phyloP scores from a whole-genome alignment of 371 early-diverging fungal genomes.

The Encephalitozoon intestinalis region DNA sequence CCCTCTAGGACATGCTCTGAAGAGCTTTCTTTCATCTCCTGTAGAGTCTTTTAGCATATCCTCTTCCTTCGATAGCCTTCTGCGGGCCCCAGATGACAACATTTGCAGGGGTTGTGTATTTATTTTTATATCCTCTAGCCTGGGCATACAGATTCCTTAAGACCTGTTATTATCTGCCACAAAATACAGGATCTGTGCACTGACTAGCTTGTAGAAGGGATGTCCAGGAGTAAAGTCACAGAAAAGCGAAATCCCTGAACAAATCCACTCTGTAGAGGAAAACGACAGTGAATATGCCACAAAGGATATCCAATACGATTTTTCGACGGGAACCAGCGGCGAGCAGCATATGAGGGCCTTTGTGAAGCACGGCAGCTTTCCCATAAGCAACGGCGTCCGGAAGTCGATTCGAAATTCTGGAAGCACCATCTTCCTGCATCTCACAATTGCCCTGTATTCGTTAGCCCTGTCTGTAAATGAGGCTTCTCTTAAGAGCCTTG shows the following conservation, averaged over 20 bases:
- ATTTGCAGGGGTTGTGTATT: conserved; percentile 2
- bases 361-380: background rate
- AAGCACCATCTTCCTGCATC: background rate
- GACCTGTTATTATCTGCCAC: background rate
- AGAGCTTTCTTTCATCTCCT: background rate
- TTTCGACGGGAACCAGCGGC: background rate
- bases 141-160: no score
- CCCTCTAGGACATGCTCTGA: conserved; percentile 19
- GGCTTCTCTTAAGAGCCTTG: background rate
- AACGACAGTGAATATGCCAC: background rate
- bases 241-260: background rate
- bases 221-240: conserved; percentile 3
- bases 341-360: background rate
- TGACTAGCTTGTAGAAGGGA: background rate
- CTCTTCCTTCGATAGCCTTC: conserved; percentile 41
- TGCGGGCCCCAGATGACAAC: conserved; percentile 21
- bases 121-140: background rate
- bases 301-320: background rate
- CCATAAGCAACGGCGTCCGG: background rate
- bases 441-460: background rate
- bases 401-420: background rate
- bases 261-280: background rate
- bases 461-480: background rate
- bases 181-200: background rate
- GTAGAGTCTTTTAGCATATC: conserved; percentile 19